A percentile compares a stretch with the other conserved stretches of the same genome.
phyloP scores from a whole-genome alignment of 495 filamentous ascomycete genomes.

The Penicillium samsonianum region DNA sequence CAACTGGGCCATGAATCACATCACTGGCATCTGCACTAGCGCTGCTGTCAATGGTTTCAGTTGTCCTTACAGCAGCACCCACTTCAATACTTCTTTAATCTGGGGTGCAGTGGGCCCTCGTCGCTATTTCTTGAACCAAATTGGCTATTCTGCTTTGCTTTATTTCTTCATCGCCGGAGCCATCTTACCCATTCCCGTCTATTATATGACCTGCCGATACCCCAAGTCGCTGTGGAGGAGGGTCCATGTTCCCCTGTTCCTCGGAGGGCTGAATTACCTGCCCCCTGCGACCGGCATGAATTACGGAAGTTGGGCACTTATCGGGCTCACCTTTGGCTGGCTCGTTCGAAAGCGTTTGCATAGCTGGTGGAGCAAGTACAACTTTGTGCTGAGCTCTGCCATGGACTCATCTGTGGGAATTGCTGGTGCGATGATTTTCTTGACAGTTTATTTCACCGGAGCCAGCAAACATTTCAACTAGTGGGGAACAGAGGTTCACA shows the following conservation, averaged over 20 bases:
- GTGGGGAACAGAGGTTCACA: conserved; percentile 79
- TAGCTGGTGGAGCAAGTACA: conserved; percentile 85
- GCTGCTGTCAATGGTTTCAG: conserved; percentile 78
- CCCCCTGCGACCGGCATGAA: conserved; percentile 67
- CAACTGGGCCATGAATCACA: conserved; percentile 80
- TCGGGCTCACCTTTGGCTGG: conserved; percentile 69
- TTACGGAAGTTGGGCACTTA: conserved; percentile 77
- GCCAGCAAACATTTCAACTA: conserved; percentile 58
- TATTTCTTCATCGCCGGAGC: conserved; percentile 79
- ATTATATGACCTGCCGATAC: conserved; percentile 51
- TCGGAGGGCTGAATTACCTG: conserved; percentile 34
- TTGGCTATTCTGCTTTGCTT: conserved; percentile 57
- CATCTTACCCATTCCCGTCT: conserved; percentile 65
- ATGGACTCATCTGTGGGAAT: conserved; percentile 78
- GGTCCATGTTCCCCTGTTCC: conserved; percentile 32
- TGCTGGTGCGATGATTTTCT: conserved; percentile 77
- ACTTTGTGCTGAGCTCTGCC: conserved; percentile 77
- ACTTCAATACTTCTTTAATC: conserved; percentile 82
- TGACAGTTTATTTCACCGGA: conserved; percentile 73
- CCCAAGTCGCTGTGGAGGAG: conserved; percentile 29
- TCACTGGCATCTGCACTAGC: conserved; percentile 73
- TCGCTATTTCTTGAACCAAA: conserved; percentile 53
- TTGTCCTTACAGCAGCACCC: conserved; percentile 80
- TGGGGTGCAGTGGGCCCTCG: conserved; percentile 84
- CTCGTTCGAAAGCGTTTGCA: conserved; percentile 58